A percentile compares a stretch with the other conserved stretches of the same genome.
Evolutionary conservation across 169 alveolate genomes (phyloP).

Genomic region (Cryptosporidium xiaoi): DNA sequence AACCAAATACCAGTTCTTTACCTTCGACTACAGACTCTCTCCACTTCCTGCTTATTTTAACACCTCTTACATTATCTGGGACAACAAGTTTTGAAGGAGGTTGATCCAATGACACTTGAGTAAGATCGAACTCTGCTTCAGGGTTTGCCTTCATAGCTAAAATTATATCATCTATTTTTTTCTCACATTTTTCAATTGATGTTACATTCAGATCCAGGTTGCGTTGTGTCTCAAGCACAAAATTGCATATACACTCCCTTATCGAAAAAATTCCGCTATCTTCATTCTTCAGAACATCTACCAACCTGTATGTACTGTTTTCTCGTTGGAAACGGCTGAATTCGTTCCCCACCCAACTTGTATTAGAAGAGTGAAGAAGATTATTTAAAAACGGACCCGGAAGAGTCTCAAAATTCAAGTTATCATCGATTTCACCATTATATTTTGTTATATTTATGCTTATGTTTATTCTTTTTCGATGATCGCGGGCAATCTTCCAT

Average conservation of each 20-base stretch:
- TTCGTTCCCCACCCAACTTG: conserved; percentile 9
- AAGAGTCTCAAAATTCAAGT: conserved; percentile 6
- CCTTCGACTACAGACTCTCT: conserved; percentile 56
- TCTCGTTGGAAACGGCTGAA: not conserved
- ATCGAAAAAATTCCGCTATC: not conserved
- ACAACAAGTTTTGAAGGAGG: conserved; percentile 38
- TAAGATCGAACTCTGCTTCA: conserved; percentile 38
- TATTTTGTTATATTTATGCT: conserved; percentile 22
- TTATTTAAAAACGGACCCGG: conserved; percentile 21
- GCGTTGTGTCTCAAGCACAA: conserved; percentile 31
- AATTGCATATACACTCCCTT: conserved; percentile 27
- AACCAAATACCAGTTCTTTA: not conserved
- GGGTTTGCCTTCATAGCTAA: conserved; percentile 11
- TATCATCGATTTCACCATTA: not conserved
- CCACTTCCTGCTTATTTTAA: conserved; percentile 23
- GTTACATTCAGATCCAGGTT: conserved; percentile 1
- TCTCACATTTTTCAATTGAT: not conserved
- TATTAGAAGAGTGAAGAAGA: conserved; percentile 3
- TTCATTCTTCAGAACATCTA: not conserved
- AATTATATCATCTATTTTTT: conserved; percentile 9
- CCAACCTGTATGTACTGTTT: not conserved
- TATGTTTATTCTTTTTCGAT: not conserved
- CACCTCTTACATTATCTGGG: conserved; percentile 9
- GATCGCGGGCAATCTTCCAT: conserved; percentile 9
- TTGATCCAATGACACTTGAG: conserved; percentile 25